phyloP scores from a whole-genome alignment of 352 stramenopile genomes.

The Phytophthora kernoviae region DNA sequence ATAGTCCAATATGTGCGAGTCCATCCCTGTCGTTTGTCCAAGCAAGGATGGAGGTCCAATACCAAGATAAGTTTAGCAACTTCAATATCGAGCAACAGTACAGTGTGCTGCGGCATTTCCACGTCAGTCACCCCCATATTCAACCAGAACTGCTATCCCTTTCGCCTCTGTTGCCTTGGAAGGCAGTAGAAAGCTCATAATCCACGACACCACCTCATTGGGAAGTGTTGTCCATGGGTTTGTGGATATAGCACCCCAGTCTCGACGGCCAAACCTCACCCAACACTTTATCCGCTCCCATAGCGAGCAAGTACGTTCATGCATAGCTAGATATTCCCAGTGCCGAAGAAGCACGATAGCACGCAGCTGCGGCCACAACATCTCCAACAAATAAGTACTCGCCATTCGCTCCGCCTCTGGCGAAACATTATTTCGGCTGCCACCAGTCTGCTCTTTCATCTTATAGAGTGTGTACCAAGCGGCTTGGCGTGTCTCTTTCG shows the following conservation, averaged over 20 bases:
- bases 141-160: conserved; percentile 3
- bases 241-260: conserved; percentile 10
- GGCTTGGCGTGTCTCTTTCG: conserved; percentile 11
- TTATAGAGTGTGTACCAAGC: conserved; percentile 22
- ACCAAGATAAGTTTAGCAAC: too few species aligned
- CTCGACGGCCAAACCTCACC: conserved; percentile 1
- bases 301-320: not conserved
- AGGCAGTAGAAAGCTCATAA: conserved; percentile 10
- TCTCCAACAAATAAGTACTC: conserved; percentile 1
- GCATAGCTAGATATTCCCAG: conserved; percentile 4
- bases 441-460: not conserved
- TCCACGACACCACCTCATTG: conserved; percentile 2
- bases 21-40: too few species aligned
- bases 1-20: too few species aligned
- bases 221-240: conserved; percentile 12
- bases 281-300: conserved; percentile 1
- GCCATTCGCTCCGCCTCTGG: not conserved
- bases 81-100: too few species aligned
- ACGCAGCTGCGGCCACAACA: conserved; percentile 11
- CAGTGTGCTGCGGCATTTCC: too few species aligned
- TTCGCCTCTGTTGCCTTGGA: conserved; percentile 8
- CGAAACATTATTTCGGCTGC: not conserved
- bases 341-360: conserved; percentile 9
- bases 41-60: too few species aligned
- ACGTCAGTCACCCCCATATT: conserved; percentile 9